These are phyloP conservation scores for Cyberlindnera lachancei DNA, from an alignment of 805 yeast species.

Conservation along the genomic window DNA sequence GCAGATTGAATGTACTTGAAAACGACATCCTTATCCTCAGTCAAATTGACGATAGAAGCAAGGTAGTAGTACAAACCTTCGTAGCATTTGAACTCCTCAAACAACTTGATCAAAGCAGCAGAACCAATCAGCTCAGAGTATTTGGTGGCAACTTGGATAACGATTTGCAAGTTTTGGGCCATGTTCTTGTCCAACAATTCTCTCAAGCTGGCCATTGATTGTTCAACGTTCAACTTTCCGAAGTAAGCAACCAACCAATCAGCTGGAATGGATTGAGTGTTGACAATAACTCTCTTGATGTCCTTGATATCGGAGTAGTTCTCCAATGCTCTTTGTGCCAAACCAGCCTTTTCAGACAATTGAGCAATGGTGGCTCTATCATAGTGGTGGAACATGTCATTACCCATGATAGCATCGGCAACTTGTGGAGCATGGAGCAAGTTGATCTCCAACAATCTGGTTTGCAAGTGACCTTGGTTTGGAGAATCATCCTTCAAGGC, in stretches of 20 bases:
- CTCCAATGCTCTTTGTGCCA: conserved; percentile 92
- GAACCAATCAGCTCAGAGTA: conserved; percentile 93
- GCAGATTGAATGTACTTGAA: conserved; percentile 95
- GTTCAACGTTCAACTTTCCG: conserved; percentile 92
- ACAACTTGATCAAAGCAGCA: conserved; percentile 72
- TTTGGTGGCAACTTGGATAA: conserved; percentile 94
- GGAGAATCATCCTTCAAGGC: conserved; percentile 92
- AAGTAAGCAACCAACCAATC: conserved; percentile 93
- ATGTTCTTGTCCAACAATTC: conserved; percentile 76
- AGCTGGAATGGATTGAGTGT: conserved; percentile 74
- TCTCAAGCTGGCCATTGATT: conserved; percentile 77
- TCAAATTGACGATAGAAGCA: conserved; percentile 85
- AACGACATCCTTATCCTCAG: conserved; percentile 92
- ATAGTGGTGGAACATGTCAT: conserved; percentile 90
- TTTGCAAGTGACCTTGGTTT: conserved; percentile 92
- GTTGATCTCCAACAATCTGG: conserved; percentile 88
- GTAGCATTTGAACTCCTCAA: conserved; percentile 85
- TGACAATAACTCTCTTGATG: conserved; percentile 89
- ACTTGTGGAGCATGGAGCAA: conserved; percentile 97
- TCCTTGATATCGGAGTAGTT: conserved; percentile 92
- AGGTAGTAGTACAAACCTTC: conserved; percentile 95
- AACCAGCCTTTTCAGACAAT: conserved; percentile 92
- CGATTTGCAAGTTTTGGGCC: conserved; percentile 85
- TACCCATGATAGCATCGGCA: conserved; percentile 97
- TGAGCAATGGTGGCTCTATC: conserved; percentile 90